Conservation (phyloP, 306 rosid genomes). For the Erythrophleum fordii region DNA sequence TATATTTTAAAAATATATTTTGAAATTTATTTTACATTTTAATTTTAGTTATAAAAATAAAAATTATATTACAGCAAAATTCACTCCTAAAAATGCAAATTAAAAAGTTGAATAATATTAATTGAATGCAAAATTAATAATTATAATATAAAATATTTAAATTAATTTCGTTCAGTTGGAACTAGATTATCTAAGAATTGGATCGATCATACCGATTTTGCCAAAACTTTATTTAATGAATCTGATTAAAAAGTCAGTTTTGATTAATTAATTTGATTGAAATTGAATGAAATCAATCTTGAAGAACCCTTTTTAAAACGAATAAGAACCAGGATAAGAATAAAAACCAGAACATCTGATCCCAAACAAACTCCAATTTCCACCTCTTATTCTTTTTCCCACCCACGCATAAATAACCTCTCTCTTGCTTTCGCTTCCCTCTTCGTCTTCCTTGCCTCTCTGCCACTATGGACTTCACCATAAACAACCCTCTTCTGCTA, state of each 20-base stretch:
- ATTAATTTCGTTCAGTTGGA: background rate
- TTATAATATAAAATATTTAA: background rate
- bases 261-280: background rate
- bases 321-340: background rate
- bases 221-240: background rate
- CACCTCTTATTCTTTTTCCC: conserved; percentile 24
- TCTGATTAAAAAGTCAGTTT: too few relatives aligned
- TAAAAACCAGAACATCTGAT: conserved; percentile 13
- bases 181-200: too few relatives aligned
- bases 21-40: background rate
- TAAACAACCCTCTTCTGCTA: background rate
- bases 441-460: background rate
- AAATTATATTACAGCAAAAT: background rate
- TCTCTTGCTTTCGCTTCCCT: background rate
- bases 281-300: background rate
- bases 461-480: conserved; percentile 41
- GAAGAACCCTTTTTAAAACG: background rate
- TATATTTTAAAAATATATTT: too few relatives aligned
- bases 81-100: background rate
- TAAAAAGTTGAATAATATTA: background rate
- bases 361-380: conserved; percentile 4
- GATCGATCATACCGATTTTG: background rate
- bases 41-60: background rate
- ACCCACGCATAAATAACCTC: background rate
- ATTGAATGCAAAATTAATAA: background rate